Percentiles rank a stretch among this genome's conserved stretches.
Conservation (phyloP, 1,284 basidiomycete genomes). For the Marasmius tenuissimus region DNA sequence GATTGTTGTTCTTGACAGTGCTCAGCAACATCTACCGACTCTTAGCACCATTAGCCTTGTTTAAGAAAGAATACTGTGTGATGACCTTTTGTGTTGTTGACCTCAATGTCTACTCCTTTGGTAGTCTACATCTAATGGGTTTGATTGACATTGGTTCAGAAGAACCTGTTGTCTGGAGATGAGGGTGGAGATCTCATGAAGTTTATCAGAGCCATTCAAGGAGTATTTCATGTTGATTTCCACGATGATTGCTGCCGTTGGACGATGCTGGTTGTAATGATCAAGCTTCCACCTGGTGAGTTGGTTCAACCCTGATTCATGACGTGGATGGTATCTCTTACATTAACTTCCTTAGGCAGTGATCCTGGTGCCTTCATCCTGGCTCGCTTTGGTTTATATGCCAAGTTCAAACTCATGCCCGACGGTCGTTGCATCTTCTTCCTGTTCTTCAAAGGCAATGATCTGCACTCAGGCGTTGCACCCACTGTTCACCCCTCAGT, state of each 20-base stretch:
- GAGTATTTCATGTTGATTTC: too few relatives aligned
- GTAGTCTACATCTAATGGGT: background rate
- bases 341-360: background rate
- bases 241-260: too few relatives aligned
- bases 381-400: slow-evolving; percentile 7
- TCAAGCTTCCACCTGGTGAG: too few relatives aligned
- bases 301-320: too few relatives aligned
- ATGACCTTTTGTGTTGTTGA: slow-evolving; percentile 1
- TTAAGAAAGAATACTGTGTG: slow-evolving; percentile 11
- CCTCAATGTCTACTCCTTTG: slow-evolving; percentile 14
- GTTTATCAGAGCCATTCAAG: too few relatives aligned
- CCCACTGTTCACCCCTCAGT: background rate
- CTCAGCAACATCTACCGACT: slow-evolving; percentile 6
- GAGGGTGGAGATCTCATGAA: too few relatives aligned
- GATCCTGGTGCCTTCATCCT: slow-evolving; percentile 11
- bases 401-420: background rate
- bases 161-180: slow-evolving; percentile 4
- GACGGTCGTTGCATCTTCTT: background rate
- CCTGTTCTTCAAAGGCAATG: slow-evolving; percentile 10
- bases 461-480: slow-evolving; percentile 8
- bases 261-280: too few relatives aligned
- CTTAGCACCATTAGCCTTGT: slow-evolving; percentile 12
- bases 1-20: too few relatives aligned
- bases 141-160: slow-evolving; percentile 5
- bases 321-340: too few relatives aligned